phyloP scores from a whole-genome alignment of 805 yeast genomes.

The Torulaspora franciscae region DNA sequence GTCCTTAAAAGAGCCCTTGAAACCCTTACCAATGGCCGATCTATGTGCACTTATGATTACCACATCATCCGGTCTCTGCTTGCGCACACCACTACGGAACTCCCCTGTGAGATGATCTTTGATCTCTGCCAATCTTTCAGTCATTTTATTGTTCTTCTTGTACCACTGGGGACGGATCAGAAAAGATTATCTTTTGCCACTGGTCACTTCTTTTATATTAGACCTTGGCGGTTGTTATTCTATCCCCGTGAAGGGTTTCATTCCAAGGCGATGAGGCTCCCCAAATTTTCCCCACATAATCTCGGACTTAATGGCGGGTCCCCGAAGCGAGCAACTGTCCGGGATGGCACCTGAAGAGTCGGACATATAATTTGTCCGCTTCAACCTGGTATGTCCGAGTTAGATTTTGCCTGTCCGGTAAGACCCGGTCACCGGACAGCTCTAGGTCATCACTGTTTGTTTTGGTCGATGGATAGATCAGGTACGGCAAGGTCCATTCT shows the following conservation, averaged over 20 bases:
- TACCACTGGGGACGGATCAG: background rate
- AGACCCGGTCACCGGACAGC: background rate
- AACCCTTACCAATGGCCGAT: slow-evolving; percentile 85
- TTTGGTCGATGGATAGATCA: background rate
- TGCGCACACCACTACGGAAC: slow-evolving; percentile 8
- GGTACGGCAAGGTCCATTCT: background rate
- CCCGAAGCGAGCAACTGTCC: background rate
- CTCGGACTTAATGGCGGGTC: background rate
- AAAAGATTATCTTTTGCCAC: too few relatives aligned
- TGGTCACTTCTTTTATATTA: background rate
- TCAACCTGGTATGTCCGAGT: background rate
- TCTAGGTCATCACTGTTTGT: background rate
- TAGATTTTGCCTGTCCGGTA: background rate
- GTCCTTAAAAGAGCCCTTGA: slow-evolving; percentile 81
- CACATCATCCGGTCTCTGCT: slow-evolving; percentile 76
- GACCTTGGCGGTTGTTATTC: background rate
- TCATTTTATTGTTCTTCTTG: slow-evolving; percentile 11
- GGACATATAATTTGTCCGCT: background rate
- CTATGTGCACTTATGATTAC: slow-evolving; percentile 88
- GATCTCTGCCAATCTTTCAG: slow-evolving; percentile 31
- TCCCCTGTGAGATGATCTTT: slow-evolving; percentile 26
- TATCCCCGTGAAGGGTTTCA: too few relatives aligned
- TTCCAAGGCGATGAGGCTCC: background rate
- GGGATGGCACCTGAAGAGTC: background rate
- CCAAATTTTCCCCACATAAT: background rate